Evolutionary conservation across 306 rosid genomes (phyloP).

Genomic region (Biancaea sappan): DNA sequence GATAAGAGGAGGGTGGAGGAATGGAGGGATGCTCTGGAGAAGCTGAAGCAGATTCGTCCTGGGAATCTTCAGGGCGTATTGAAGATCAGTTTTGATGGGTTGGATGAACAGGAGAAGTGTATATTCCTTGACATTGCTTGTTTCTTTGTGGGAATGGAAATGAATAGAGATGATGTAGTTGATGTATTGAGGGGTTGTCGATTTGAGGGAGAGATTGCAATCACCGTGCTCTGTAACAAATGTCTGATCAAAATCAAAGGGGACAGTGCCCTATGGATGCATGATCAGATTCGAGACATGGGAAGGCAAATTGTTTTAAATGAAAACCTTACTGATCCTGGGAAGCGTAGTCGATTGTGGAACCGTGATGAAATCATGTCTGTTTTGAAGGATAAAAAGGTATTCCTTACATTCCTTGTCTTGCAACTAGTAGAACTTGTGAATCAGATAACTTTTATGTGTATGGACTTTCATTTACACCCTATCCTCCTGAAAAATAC

Average conservation of each 20-base stretch:
- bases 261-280: slow-evolving; percentile 52
- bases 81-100: slow-evolving; percentile 52
- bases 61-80: slow-evolving; percentile 46
- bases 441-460: no score
- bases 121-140: slow-evolving; percentile 65
- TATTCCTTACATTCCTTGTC: slow-evolving; percentile 5
- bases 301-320: slow-evolving; percentile 56
- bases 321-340: slow-evolving; percentile 28
- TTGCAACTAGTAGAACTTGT: background rate
- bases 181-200: slow-evolving; percentile 49
- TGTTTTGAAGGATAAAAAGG: slow-evolving; percentile 45
- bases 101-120: slow-evolving; percentile 49
- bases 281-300: slow-evolving; percentile 70
- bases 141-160: slow-evolving; percentile 45
- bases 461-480: no score
- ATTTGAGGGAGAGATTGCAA: slow-evolving; percentile 47
- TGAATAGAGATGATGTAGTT: slow-evolving; percentile 47
- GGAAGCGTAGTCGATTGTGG: slow-evolving; percentile 61
- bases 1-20: slow-evolving; percentile 39
- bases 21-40: slow-evolving; percentile 50
- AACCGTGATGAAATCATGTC: slow-evolving; percentile 49
- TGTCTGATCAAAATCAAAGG: slow-evolving; percentile 49
- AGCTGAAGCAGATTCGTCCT: slow-evolving; percentile 43
- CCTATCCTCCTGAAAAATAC: no score
- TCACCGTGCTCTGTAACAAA: slow-evolving; percentile 42